phyloP scores from a whole-genome alignment of 148 eudicot genomes.

The Vaccinium corymbosum region DNA sequence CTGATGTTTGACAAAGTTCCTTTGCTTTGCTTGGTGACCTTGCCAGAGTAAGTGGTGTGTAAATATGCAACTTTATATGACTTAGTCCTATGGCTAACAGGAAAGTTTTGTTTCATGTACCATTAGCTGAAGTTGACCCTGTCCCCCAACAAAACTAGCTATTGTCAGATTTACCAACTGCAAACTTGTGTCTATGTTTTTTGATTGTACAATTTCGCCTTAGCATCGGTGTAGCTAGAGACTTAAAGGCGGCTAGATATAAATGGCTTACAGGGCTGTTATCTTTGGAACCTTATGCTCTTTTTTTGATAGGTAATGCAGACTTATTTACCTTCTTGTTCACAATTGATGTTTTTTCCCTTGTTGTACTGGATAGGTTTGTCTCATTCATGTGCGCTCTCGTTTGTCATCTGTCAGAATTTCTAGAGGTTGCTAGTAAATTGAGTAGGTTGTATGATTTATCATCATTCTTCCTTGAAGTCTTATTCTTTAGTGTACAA shows the following conservation, averaged over 20 bases:
- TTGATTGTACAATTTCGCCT: background rate
- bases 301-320: background rate
- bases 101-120: background rate
- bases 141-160: background rate
- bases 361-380: slow-evolving; percentile 50
- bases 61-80: background rate
- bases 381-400: slow-evolving; percentile 80
- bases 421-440: slow-evolving; percentile 85
- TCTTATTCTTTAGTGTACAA: background rate
- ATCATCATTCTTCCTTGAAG: background rate
- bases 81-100: background rate
- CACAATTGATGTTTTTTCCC: background rate
- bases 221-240: background rate
- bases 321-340: background rate
- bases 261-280: background rate
- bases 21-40: slow-evolving; percentile 98
- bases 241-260: background rate
- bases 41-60: slow-evolving; percentile 63
- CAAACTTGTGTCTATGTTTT: background rate
- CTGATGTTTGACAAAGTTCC: slow-evolving; percentile 94
- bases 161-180: background rate
- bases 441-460: slow-evolving; percentile 8
- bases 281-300: background rate
- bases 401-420: slow-evolving; percentile 49
- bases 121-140: background rate